Base-by-base conservation (phyloP, 345 rosid species). In the Streptanthus diversifolius region DNA sequence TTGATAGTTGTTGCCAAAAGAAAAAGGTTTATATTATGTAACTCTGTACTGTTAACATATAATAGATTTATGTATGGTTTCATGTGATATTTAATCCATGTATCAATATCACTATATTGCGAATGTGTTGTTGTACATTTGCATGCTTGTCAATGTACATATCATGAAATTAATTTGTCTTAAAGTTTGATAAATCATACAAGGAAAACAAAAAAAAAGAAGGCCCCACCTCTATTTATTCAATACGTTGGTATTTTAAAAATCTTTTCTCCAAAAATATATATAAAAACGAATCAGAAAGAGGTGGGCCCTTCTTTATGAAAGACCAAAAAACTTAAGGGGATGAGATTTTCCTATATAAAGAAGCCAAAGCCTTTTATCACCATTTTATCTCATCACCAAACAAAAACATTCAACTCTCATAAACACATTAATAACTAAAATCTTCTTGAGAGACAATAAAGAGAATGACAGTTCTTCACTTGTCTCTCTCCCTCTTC, bases 401-500 rank as follows among this genome's bases (percentile, higher is more conserved):
- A 67, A 67, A 59, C 63, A 74, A 65, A 48, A 55, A 73, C 76
- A 72, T 63, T 53, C 76, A 62, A 44, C 44, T 71, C 75, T 39
- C 69, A 52, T 39, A 57, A 72, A 56, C 64, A 65, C 73, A 74
- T 75, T 59, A 68, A 15, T 43, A 68, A 68, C 15, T 66, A 37
- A 73, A 61, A 35, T 37, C 53, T 47, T 49, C 45, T 59, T 0
- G 70, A 75, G 74, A 68, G 74, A 67, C 78, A 74, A 74, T 79
- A 87, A 32, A 54, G 59, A 75, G 70, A 29, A 55, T 48, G 73
- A 63, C 80, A 63, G 74, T 59, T 33, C 72, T 76, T 68, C 78
- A 32, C 77, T 75, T 59, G 68, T 83, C 79, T 75, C 80, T 85
- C 68, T 82, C 72, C 70, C 75, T 84, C 48, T 82, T 80, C 66